A percentile compares a stretch with the other conserved stretches of the same genome.
Conservation (phyloP, 2,329 filamentous ascomycete genomes). For the Trichoderma cornu-damae region DNA sequence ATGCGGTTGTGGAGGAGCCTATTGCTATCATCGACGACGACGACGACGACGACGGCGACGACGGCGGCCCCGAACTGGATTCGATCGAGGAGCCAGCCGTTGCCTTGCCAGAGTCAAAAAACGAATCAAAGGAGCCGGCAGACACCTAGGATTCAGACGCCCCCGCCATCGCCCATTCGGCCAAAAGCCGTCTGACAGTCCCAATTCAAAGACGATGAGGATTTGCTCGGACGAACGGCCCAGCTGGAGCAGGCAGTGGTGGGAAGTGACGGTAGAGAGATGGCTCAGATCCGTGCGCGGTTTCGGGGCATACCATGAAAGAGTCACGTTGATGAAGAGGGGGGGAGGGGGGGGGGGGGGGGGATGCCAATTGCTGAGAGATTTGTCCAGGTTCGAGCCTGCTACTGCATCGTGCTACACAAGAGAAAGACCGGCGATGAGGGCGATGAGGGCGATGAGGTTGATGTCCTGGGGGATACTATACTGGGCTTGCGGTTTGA, state of each 20-base stretch:
- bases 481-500: not conserved
- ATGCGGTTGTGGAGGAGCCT: constrained; percentile 49
- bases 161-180: constrained; percentile 4
- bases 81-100: constrained; percentile 21
- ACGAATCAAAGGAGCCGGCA: not conserved
- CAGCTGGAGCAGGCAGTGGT: constrained; percentile 1
- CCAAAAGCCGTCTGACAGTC: not conserved
- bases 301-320: not conserved
- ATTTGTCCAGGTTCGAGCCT: not conserved
- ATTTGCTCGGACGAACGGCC: not conserved
- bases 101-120: constrained; percentile 22
- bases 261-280: not conserved
- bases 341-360: not conserved
- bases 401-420: not conserved
- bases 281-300: not conserved
- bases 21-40: constrained; percentile 33
- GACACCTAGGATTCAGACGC: constrained; percentile 4
- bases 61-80: constrained; percentile 28
- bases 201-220: not conserved
- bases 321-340: not conserved
- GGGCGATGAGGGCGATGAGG: not conserved
- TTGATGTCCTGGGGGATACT: not conserved
- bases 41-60: constrained; percentile 36
- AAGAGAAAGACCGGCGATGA: not conserved
- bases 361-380: not conserved